Evolutionary conservation across 2,329 filamentous ascomycete genomes (phyloP), one percentile per base, ranked within the genome.

Genomic region (Trichoderma atroviride): DNA sequence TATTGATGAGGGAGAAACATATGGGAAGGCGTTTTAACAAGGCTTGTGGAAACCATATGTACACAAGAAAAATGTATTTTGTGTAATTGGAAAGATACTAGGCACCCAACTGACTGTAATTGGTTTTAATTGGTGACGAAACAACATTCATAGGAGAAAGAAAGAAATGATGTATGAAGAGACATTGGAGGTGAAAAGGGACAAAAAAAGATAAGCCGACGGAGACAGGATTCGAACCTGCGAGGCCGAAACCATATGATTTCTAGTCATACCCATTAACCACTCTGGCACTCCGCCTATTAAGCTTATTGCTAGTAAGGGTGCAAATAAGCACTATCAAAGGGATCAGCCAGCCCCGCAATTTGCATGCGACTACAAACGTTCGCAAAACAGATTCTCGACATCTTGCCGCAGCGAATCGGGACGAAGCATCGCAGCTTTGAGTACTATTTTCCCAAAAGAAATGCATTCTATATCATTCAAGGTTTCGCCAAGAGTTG

Each of bases 191-290:
- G n/a, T n/a, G n/a, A n/a, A n/a, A n/a, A n/a, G n/a, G n/a, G n/a
- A n/a, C n/a, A n/a, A n/a, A n/a, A n/a, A 68, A 68, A 56, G 33
- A 58, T 62, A 61, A 47, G 55, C 66, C 66, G 66, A 69, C 66
- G 35, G 66, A 69, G 66, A 69, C 66, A 69, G 66, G 66, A 69
- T 69, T 69, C 66, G 66, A 69, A 69, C 66, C 66, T 69, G 66
- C 35, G 66, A 69, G 66, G 66, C 66, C 66, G 66, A 69, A 69
- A 52, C 66, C 66, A 69, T 69, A 69, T 69, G 66, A 69, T 69
- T 69, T 69, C 66, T 69, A 69, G 66, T 69, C 66, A 69, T 69
- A 69, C 66, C 66, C 66, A 69, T 69, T 69, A 69, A 69, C 66
- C 66, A 69, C 66, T 69, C 66, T 69, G 66, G 66, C 66, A 69